phyloP scores from a whole-genome alignment of 768 basidiomycete species.

The Boletus pseudo-olivaceus region DNA sequence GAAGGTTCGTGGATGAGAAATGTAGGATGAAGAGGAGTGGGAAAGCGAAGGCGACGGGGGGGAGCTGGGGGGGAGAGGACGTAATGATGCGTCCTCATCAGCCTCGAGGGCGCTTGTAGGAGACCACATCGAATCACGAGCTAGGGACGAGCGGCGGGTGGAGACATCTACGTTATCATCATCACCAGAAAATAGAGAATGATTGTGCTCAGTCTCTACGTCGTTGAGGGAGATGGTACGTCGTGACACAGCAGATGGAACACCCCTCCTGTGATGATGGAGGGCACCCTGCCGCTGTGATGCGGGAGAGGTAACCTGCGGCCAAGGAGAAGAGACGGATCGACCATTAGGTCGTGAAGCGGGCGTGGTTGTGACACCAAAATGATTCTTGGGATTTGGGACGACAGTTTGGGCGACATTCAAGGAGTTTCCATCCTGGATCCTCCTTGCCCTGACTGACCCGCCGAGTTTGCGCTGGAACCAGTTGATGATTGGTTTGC shows the following conservation, averaged over 20 bases:
- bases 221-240: constrained; percentile 67
- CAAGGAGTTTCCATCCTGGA: constrained; percentile 31
- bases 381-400: constrained; percentile 15
- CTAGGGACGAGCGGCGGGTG: constrained; percentile 52
- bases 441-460: constrained; percentile 55
- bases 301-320: constrained; percentile 14
- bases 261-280: constrained; percentile 17
- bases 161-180: constrained; percentile 47
- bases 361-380: constrained; percentile 4
- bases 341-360: constrained; percentile 26
- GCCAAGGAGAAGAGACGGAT: constrained; percentile 29
- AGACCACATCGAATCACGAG: constrained; percentile 77
- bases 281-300: constrained; percentile 26
- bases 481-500: constrained; percentile 88
- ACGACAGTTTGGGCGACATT: constrained; percentile 9
- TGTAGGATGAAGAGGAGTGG: constrained; percentile 77
- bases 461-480: constrained; percentile 83
- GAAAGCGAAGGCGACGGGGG: constrained; percentile 87
- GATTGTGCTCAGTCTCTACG: constrained; percentile 43
- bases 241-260: constrained; percentile 30
- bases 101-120: constrained; percentile 75
- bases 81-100: constrained; percentile 91
- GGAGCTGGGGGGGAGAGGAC: constrained; percentile 84
- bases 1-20: constrained; percentile 79
- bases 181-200: constrained; percentile 35